Percentiles rank a stretch among this genome's conserved stretches.
phyloP scores from a whole-genome alignment of 805 yeast genomes.

The Ogataea wickerhamii region DNA sequence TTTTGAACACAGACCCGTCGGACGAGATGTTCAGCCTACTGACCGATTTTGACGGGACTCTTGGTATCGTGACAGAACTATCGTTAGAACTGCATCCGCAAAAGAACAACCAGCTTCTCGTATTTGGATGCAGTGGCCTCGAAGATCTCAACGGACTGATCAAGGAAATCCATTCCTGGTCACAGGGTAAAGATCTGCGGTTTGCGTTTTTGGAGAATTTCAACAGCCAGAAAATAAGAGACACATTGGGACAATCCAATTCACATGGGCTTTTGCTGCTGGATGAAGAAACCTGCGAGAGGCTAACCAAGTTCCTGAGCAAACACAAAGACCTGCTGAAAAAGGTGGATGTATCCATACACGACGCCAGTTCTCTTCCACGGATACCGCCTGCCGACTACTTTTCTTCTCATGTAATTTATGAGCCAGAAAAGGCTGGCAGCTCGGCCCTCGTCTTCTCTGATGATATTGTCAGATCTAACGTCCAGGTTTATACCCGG shows the following conservation, averaged over 20 bases:
- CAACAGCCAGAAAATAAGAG: background rate
- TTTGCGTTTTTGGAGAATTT: conserved; percentile 11
- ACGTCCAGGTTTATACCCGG: background rate
- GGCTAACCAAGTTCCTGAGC: background rate
- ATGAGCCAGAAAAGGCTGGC: background rate
- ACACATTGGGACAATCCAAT: background rate
- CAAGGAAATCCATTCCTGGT: background rate
- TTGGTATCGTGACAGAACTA: conserved; percentile 21
- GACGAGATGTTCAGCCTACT: conserved; percentile 13
- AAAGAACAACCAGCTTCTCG: conserved; percentile 9
- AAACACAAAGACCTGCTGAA: background rate
- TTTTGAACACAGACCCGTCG: conserved; percentile 5
- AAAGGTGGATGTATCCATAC: background rate
- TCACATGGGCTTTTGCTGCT: background rate
- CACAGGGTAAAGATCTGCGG: conserved; percentile 2
- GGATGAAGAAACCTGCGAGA: background rate
- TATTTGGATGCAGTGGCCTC: conserved; percentile 19
- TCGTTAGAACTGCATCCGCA: conserved; percentile 4
- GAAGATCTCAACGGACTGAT: conserved; percentile 11
- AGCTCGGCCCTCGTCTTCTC: background rate
- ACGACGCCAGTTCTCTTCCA: background rate
- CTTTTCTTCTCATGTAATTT: background rate
- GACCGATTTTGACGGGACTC: conserved; percentile 8
- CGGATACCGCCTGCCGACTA: conserved; percentile 1
- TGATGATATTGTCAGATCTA: background rate